Conservation (phyloP, 2,329 filamentous ascomycete species). For the Alternaria gansuensis region DNA sequence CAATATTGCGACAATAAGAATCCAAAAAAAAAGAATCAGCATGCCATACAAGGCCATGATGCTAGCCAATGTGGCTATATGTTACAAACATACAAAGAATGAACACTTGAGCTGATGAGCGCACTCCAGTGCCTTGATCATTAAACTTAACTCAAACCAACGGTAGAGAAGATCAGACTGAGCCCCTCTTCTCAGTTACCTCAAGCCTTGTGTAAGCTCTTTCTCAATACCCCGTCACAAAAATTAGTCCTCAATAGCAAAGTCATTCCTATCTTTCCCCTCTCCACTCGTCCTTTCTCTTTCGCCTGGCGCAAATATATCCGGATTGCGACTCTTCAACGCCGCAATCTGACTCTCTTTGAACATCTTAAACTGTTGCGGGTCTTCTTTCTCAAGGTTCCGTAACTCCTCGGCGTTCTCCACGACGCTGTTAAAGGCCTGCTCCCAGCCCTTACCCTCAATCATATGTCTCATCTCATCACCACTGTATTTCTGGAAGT, state of each 20-base stretch:
- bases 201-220: not conserved
- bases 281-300: not conserved
- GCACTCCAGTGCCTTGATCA: not conserved
- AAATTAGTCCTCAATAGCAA: slow-evolving; percentile 18
- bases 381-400: slow-evolving; percentile 60
- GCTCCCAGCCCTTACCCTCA: slow-evolving; percentile 67
- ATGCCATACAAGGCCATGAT: not conserved
- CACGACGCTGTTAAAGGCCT: slow-evolving; percentile 69
- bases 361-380: slow-evolving; percentile 45
- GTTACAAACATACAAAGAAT: slow-evolving; percentile 8
- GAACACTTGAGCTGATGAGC: not conserved
- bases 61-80: not conserved
- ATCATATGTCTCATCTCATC: slow-evolving; percentile 65
- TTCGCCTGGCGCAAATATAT: slow-evolving; percentile 27
- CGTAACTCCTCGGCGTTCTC: slow-evolving; percentile 73
- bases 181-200: not conserved
- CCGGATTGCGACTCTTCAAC: slow-evolving; percentile 48
- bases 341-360: slow-evolving; percentile 52
- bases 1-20: not conserved
- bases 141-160: not conserved
- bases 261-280: slow-evolving; percentile 1
- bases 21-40: not conserved
- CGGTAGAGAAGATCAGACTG: not conserved
- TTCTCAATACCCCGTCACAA: not conserved
- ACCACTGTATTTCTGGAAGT: slow-evolving; percentile 71